These are phyloP conservation scores for Tylopilus sp. DNA, from an alignment of 768 basidiomycete species.

Conservation along the genomic window DNA sequence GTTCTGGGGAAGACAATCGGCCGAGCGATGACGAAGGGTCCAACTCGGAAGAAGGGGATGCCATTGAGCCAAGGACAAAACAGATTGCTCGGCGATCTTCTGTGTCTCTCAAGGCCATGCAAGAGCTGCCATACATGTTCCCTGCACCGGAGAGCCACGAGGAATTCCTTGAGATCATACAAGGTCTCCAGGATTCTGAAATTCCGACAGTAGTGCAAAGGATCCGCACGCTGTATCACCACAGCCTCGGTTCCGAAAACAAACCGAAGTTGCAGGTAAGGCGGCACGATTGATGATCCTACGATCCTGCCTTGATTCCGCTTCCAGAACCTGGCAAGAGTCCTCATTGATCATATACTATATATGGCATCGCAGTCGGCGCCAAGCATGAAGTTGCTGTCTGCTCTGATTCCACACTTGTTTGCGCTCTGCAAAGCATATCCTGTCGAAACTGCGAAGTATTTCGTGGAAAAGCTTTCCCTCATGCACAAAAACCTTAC, in stretches of 20 bases:
- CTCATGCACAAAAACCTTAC: slow-evolving; percentile 95
- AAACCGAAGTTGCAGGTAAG: slow-evolving; percentile 87
- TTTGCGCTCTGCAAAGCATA: slow-evolving; percentile 75
- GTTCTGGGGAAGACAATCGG: slow-evolving; percentile 33
- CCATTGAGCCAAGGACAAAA: slow-evolving; percentile 37
- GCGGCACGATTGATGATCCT: slow-evolving; percentile 1
- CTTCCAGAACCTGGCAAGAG: slow-evolving; percentile 60
- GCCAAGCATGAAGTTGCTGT: slow-evolving; percentile 58
- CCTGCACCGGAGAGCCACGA: slow-evolving; percentile 83
- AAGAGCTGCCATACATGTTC: slow-evolving; percentile 90
- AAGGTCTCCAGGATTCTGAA: slow-evolving; percentile 66
- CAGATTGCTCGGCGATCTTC: slow-evolving; percentile 35
- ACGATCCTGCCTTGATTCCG: not conserved
- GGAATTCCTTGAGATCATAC: slow-evolving; percentile 83
- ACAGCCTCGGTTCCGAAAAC: slow-evolving; percentile 88
- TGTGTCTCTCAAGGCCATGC: slow-evolving; percentile 28
- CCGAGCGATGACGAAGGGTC: slow-evolving; percentile 38
- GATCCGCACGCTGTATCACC: slow-evolving; percentile 87
- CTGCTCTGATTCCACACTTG: slow-evolving; percentile 73
- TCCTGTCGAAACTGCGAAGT: slow-evolving; percentile 73
- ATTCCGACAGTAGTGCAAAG: slow-evolving; percentile 82
- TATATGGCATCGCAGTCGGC: slow-evolving; percentile 63
- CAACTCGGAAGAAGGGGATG: slow-evolving; percentile 32
- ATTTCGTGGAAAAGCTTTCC: slow-evolving; percentile 76
- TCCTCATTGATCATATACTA: slow-evolving; percentile 87